Percentiles rank a stretch among this genome's conserved stretches.
These are phyloP conservation scores for Auxenochlorella pyrenoidosa DNA, from an alignment of 139 green algal genomes.

Conservation along the genomic window DNA sequence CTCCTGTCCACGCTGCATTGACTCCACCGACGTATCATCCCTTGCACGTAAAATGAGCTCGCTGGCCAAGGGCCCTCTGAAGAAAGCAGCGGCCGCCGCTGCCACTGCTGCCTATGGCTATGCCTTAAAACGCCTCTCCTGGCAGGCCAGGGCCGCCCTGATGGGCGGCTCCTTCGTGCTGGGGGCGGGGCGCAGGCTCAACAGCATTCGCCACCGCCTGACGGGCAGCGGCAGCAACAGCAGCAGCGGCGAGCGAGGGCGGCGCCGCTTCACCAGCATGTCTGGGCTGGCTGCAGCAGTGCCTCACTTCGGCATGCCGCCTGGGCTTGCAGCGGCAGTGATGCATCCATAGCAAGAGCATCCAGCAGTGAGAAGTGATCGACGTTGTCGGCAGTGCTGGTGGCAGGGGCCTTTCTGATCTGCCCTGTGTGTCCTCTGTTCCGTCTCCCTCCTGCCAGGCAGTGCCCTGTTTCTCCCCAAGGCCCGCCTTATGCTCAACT, in stretches of 20 bases:
- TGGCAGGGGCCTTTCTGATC: too few relatives aligned
- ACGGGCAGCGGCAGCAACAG: not conserved
- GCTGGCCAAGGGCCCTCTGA: not conserved
- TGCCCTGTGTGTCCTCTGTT: too few relatives aligned
- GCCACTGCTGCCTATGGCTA: not conserved
- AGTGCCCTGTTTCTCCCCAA: too few relatives aligned
- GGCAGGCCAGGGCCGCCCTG: conserved; percentile 9
- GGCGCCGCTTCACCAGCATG: not conserved
- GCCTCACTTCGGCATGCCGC: not conserved
- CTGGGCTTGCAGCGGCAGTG: not conserved
- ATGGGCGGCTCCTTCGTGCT: conserved; percentile 8
- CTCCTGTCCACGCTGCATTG: too few relatives aligned
- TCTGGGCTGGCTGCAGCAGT: not conserved
- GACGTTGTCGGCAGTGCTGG: too few relatives aligned
- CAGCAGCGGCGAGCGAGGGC: not conserved
- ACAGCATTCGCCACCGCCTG: not conserved
- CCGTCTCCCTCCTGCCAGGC: too few relatives aligned
- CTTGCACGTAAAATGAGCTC: too few relatives aligned
- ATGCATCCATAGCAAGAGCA: not conserved
- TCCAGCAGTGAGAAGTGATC: too few relatives aligned
- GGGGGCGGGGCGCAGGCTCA: not conserved
- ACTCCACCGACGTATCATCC: too few relatives aligned
- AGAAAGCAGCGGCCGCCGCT: not conserved
- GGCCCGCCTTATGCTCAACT: too few relatives aligned
- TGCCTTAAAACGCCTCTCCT: conserved; percentile 10